Evolutionary conservation across 1,284 basidiomycete species (phyloP).

Genomic region (Puccinia hordei): DNA sequence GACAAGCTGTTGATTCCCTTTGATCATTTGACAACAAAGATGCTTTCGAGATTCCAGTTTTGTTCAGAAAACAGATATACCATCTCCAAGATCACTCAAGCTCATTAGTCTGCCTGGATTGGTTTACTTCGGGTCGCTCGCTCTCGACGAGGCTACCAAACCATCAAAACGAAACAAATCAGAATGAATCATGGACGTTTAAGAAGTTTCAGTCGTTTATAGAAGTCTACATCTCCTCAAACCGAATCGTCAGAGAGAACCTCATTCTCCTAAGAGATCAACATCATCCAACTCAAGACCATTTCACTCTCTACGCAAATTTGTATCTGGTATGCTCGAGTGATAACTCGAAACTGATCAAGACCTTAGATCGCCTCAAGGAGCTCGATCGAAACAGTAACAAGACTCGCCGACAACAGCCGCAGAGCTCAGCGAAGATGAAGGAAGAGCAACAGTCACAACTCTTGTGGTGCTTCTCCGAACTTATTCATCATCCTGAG

Average conservation of each 20-base stretch:
- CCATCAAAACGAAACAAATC: neutral
- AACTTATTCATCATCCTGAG: slow-evolving; percentile 12
- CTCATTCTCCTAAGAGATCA: slow-evolving; percentile 1
- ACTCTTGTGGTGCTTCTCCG: slow-evolving; percentile 27
- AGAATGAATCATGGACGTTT: slow-evolving; percentile 37
- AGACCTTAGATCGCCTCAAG: slow-evolving; percentile 20
- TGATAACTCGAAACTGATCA: slow-evolving; percentile 2
- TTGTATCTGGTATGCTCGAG: slow-evolving; percentile 27
- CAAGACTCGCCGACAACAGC: slow-evolving; percentile 4
- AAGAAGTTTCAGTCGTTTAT: slow-evolving; percentile 44
- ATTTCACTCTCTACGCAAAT: slow-evolving; percentile 30
- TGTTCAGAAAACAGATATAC: slow-evolving; percentile 42
- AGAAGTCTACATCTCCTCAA: slow-evolving; percentile 24
- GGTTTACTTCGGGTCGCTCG: slow-evolving; percentile 37
- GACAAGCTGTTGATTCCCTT: neutral
- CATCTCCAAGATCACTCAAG: slow-evolving; percentile 39
- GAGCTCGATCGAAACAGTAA: neutral
- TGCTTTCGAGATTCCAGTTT: slow-evolving; percentile 39
- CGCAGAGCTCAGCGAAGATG: neutral
- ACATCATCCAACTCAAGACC: neutral
- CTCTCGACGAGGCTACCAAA: slow-evolving; percentile 21
- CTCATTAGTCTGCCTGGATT: slow-evolving; percentile 35
- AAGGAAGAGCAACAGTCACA: slow-evolving; percentile 2
- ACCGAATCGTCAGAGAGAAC: slow-evolving; percentile 25
- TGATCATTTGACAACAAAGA: slow-evolving; percentile 10